phyloP scores from a whole-genome alignment of 202 grass and related monocot species.

The Schoenoplectus tabernaemontani region DNA sequence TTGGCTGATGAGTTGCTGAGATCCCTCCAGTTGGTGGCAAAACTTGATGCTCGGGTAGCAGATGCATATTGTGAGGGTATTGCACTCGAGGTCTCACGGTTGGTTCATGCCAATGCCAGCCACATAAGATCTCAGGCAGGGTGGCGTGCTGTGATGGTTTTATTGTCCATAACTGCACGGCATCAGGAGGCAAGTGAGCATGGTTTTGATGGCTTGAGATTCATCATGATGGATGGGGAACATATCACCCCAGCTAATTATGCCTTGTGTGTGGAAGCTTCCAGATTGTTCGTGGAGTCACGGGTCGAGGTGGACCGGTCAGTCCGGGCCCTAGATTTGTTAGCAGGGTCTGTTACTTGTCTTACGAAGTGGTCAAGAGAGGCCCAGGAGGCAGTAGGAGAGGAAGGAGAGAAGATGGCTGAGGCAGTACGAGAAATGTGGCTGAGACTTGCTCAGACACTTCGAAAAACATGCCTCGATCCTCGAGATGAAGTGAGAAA shows the following conservation, averaged over 20 bases:
- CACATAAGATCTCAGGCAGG: constrained; percentile 94
- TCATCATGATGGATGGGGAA: constrained; percentile 82
- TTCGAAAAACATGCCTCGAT: constrained; percentile 88
- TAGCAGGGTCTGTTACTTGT: constrained; percentile 56
- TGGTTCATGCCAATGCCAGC: constrained; percentile 78
- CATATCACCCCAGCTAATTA: constrained; percentile 79
- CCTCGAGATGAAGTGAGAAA: constrained; percentile 93
- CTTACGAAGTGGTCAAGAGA: constrained; percentile 77
- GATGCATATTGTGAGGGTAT: constrained; percentile 99
- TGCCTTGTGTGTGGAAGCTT: constrained; percentile 72
- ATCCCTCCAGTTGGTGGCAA: constrained; percentile 86
- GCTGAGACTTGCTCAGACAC: constrained; percentile 70
- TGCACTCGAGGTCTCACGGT: constrained; percentile 72
- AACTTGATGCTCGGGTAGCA: constrained; percentile 85
- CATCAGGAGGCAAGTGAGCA: constrained; percentile 82
- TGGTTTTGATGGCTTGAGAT: constrained; percentile 79
- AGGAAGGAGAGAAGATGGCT: constrained; percentile 60
- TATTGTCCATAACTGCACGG: constrained; percentile 93
- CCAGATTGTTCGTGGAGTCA: constrained; percentile 83
- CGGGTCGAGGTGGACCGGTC: constrained; percentile 79
- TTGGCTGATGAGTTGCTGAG: constrained; percentile 87
- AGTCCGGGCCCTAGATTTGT: constrained; percentile 77
- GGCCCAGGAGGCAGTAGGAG: constrained; percentile 34
- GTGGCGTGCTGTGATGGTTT: constrained; percentile 78
- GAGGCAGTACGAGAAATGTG: constrained; percentile 97